Evolutionary conservation across 176 grass and related monocot species (phyloP).

Genomic region (Rhynchospora tenuis): DNA sequence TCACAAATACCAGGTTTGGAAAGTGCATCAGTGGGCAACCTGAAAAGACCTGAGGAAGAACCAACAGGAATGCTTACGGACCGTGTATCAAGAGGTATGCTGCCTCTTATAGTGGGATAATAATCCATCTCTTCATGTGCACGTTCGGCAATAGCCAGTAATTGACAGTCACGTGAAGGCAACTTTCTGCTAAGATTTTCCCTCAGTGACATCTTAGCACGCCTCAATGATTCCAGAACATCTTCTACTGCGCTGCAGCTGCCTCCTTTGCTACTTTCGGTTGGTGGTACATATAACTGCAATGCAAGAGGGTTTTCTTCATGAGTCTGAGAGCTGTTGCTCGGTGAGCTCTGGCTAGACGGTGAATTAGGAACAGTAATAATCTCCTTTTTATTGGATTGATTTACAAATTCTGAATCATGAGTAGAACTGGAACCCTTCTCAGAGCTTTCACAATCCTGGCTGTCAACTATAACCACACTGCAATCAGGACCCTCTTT

Average conservation of each 20-base stretch:
- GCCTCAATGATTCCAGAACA: constrained; percentile 63
- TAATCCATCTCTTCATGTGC: constrained; percentile 13
- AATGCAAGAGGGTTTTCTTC: constrained; percentile 23
- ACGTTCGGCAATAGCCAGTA: constrained; percentile 32
- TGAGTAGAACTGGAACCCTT: constrained; percentile 25
- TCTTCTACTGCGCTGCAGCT: constrained; percentile 6
- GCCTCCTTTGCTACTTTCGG: background rate
- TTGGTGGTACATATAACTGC: constrained; percentile 19
- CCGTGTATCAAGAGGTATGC: background rate
- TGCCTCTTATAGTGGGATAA: background rate
- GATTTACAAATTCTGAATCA: background rate
- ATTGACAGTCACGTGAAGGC: constrained; percentile 16
- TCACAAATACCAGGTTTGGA: constrained; percentile 13
- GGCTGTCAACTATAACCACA: constrained; percentile 5
- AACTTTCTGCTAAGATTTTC: constrained; percentile 34
- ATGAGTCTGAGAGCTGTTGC: constrained; percentile 35
- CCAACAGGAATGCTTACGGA: constrained; percentile 39
- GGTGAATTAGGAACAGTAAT: constrained; percentile 15
- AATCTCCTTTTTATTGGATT: background rate
- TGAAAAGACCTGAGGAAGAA: constrained; percentile 47
- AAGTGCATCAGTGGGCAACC: constrained; percentile 63
- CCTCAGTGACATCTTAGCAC: constrained; percentile 58
- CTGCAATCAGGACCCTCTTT: constrained; percentile 21
- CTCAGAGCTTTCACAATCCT: constrained; percentile 27
- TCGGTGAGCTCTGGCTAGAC: constrained; percentile 39